These are phyloP conservation scores for Backusella mclennaniae DNA, from an alignment of 192 early-diverging fungal genomes.

Conservation along the genomic window DNA sequence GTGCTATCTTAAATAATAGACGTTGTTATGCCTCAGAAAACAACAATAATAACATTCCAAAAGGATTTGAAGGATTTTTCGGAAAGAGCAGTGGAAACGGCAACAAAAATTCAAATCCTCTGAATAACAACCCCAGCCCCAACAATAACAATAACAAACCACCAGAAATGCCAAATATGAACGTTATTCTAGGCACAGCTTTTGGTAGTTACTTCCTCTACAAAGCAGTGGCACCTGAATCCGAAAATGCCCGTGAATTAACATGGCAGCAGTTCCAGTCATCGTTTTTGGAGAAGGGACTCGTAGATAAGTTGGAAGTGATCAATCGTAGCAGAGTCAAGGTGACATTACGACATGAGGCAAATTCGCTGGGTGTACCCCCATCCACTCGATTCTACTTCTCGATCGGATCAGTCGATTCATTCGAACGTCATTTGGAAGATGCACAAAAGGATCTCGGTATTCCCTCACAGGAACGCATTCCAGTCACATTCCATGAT, in stretches of 20 bases:
- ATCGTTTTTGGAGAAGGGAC: conserved; percentile 84
- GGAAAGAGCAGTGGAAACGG: conserved; percentile 40
- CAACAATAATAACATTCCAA: conserved; percentile 42
- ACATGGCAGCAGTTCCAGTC: conserved; percentile 92
- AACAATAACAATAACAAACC: conserved; percentile 14
- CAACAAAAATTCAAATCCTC: neutral
- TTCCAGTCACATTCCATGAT: conserved; percentile 88
- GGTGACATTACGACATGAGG: conserved; percentile 73
- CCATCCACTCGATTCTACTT: conserved; percentile 60
- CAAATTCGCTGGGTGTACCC: conserved; percentile 38
- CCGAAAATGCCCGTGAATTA: conserved; percentile 62
- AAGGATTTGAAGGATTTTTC: conserved; percentile 72
- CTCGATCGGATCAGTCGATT: conserved; percentile 91
- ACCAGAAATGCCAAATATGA: conserved; percentile 39
- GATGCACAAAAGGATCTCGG: conserved; percentile 88
- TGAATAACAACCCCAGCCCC: neutral
- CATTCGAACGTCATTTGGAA: conserved; percentile 89
- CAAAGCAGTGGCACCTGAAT: conserved; percentile 38
- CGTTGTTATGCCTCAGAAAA: conserved; percentile 3
- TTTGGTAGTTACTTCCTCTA: conserved; percentile 51
- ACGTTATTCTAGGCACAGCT: conserved; percentile 41
- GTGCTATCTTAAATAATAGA: conserved; percentile 1
- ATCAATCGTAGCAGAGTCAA: conserved; percentile 83
- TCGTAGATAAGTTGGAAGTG: conserved; percentile 86
- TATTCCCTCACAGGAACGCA: conserved; percentile 83